phyloP scores from a whole-genome alignment of 148 eudicot species.

The Diospyros kaki region DNA sequence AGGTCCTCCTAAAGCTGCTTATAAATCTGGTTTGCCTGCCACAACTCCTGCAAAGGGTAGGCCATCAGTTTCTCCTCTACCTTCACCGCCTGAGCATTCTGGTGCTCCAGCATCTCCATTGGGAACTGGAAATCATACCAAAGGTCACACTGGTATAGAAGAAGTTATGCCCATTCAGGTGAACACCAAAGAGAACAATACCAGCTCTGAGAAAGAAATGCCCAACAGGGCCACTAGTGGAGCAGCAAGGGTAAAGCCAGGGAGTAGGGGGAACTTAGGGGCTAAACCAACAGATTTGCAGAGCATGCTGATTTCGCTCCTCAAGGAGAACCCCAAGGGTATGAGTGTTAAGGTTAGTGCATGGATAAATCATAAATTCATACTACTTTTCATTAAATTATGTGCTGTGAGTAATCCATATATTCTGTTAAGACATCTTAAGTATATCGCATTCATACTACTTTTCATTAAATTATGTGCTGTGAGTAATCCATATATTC shows the following conservation, averaged over 20 bases:
- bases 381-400: neutral
- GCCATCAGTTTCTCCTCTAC: constrained; percentile 69
- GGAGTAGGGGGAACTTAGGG: constrained; percentile 30
- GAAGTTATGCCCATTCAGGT: constrained; percentile 29
- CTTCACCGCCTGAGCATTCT: constrained; percentile 58
- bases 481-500: neutral
- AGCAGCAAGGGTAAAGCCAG: constrained; percentile 29
- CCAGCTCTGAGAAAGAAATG: constrained; percentile 43
- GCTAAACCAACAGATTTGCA: constrained; percentile 50
- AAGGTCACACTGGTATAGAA: constrained; percentile 37
- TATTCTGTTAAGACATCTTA: constrained; percentile 4
- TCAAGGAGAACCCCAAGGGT: constrained; percentile 74
- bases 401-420: constrained; percentile 1
- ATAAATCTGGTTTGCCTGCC: constrained; percentile 54
- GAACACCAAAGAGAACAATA: constrained; percentile 33
- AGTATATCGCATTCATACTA: too few relatives aligned
- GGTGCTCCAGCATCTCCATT: constrained; percentile 60
- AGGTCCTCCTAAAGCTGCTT: constrained; percentile 59
- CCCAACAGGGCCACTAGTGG: constrained; percentile 26
- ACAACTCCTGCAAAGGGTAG: constrained; percentile 47
- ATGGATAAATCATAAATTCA: neutral
- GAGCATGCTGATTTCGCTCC: constrained; percentile 53
- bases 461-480: constrained; percentile 8
- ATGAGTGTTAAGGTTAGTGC: constrained; percentile 74
- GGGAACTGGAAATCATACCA: constrained; percentile 38